phyloP scores from a whole-genome alignment of 352 stramenopile species.

The Globisporangium alternatum region DNA sequence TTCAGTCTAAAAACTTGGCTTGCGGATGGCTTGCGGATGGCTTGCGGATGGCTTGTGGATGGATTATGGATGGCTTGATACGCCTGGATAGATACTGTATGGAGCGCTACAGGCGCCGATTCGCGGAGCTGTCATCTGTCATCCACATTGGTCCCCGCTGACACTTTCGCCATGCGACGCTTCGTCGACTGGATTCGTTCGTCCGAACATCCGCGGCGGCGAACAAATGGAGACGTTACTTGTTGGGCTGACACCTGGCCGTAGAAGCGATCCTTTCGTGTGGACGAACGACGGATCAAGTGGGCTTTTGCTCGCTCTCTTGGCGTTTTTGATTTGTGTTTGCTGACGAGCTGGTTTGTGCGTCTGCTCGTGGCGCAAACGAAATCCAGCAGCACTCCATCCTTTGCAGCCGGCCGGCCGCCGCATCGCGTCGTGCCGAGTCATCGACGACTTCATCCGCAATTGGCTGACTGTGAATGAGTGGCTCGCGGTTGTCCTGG shows the following conservation, averaged over 20 bases:
- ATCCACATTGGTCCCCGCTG: not conserved
- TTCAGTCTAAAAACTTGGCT: no score
- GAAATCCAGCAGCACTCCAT: conserved; percentile 1
- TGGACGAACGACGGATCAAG: not conserved
- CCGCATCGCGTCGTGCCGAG: conserved; percentile 10
- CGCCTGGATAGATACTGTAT: no score
- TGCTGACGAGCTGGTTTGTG: not conserved
- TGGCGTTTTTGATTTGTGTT: not conserved
- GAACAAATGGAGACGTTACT: not conserved
- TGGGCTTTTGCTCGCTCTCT: not conserved
- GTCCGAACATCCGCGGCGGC: not conserved
- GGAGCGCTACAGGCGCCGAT: no score
- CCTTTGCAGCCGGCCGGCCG: not conserved
- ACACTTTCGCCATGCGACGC: no score
- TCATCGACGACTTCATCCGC: conserved; percentile 1
- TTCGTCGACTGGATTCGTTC: not conserved
- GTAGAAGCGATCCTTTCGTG: not conserved
- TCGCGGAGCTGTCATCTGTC: no score
- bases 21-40: not conserved
- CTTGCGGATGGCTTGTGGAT: not conserved
- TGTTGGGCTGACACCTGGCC: not conserved
- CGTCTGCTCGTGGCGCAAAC: conserved; percentile 12
- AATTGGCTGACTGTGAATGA: conserved; percentile 3
- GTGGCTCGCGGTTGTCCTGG: not conserved
- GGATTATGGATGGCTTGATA: not conserved